These are phyloP conservation scores for Phytophthora macrochlamydospora DNA, from an alignment of 352 stramenopile genomes.

Conservation along the genomic window DNA sequence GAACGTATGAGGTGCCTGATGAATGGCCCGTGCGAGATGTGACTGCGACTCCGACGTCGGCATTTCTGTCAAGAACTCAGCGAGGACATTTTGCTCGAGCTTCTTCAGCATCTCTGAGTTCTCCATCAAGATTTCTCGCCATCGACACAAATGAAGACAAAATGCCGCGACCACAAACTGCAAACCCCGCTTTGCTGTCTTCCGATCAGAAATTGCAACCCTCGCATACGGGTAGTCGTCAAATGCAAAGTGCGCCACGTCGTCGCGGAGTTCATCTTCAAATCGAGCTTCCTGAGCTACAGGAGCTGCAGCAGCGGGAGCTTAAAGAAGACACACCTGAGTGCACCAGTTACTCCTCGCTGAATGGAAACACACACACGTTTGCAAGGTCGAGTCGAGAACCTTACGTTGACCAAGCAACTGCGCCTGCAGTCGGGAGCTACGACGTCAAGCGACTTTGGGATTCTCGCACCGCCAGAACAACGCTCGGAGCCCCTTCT, in stretches of 20 bases:
- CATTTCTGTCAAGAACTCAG: slow-evolving; percentile 36
- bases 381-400: slow-evolving; percentile 25
- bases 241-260: slow-evolving; percentile 9
- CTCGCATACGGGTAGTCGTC: slow-evolving; percentile 16
- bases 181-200: not conserved
- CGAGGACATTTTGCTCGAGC: slow-evolving; percentile 8
- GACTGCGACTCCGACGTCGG: slow-evolving; percentile 24
- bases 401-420: slow-evolving; percentile 2
- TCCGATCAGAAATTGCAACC: slow-evolving; percentile 3
- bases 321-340: not conserved
- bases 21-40: slow-evolving; percentile 30
- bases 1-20: slow-evolving; percentile 49
- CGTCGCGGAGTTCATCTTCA: slow-evolving; percentile 10
- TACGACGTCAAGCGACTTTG: slow-evolving; percentile 62
- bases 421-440: slow-evolving; percentile 25
- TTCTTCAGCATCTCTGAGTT: slow-evolving; percentile 10
- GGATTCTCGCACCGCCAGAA: slow-evolving; percentile 26
- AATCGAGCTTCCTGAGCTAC: not conserved
- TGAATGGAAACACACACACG: not conserved
- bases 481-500: slow-evolving; percentile 27
- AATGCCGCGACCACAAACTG: slow-evolving; percentile 5
- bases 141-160: slow-evolving; percentile 4
- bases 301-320: slow-evolving; percentile 2
- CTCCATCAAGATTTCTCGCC: slow-evolving; percentile 1
- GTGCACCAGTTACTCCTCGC: too few species aligned